These are phyloP conservation scores for Crucihimalaya himalaica DNA, from an alignment of 345 rosid species.

Conservation along the genomic window DNA sequence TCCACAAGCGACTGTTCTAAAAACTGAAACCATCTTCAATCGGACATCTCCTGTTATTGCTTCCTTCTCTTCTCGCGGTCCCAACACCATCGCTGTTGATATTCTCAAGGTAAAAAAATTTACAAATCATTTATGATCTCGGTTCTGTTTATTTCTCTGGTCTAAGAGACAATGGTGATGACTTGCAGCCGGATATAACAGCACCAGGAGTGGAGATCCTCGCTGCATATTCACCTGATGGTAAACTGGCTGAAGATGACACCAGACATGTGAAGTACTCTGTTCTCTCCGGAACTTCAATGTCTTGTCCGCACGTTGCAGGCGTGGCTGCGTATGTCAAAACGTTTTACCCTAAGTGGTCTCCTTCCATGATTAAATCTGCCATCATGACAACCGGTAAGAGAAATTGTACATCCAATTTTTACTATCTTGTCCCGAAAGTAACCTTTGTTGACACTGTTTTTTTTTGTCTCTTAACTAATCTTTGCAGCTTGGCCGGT, in stretches of 20 bases:
- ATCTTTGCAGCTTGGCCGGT: slow-evolving; percentile 38
- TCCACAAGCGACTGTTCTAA: slow-evolving; percentile 34
- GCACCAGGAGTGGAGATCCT: slow-evolving; percentile 60
- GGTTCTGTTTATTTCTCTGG: background rate
- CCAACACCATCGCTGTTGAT: slow-evolving; percentile 47
- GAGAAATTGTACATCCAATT: background rate
- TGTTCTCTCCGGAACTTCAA: slow-evolving; percentile 47
- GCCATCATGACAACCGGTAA: slow-evolving; percentile 53
- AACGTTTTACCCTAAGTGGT: slow-evolving; percentile 51
- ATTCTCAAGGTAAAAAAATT: slow-evolving; percentile 45
- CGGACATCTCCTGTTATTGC: slow-evolving; percentile 39
- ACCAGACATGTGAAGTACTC: slow-evolving; percentile 30
- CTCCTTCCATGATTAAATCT: slow-evolving; percentile 49
- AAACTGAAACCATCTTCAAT: slow-evolving; percentile 32
- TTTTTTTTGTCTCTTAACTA: background rate
- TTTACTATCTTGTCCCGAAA: background rate
- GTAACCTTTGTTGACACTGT: background rate
- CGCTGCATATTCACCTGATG: slow-evolving; percentile 49
- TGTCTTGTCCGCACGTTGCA: slow-evolving; percentile 51
- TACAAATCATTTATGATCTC: background rate
- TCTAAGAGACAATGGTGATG: slow-evolving; percentile 13
- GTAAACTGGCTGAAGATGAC: background rate
- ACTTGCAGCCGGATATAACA: slow-evolving; percentile 56
- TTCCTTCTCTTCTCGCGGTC: slow-evolving; percentile 60
- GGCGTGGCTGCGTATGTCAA: slow-evolving; percentile 48